These are phyloP conservation scores for Serpula lacrymans DNA, from an alignment of 768 basidiomycete species.

Conservation along the genomic window DNA sequence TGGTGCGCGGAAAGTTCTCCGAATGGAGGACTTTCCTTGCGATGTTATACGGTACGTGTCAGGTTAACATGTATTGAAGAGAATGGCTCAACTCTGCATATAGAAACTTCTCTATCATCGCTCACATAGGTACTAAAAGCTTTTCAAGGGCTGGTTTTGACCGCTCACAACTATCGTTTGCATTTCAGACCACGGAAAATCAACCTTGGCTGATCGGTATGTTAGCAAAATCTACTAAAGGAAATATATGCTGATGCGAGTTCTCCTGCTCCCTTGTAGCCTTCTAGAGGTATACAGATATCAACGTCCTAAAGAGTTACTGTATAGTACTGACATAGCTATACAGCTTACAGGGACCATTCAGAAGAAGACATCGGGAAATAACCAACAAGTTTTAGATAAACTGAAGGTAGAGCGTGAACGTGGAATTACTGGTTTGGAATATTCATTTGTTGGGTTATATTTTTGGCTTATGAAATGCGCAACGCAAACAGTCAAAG, in stretches of 20 bases:
- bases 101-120: constrained; percentile 95
- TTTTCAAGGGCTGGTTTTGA: background rate
- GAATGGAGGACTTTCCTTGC: constrained; percentile 63
- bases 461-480: constrained; percentile 1
- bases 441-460: background rate
- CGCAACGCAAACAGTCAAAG: constrained; percentile 63
- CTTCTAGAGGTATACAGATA: constrained; percentile 71
- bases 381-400: constrained; percentile 84
- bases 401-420: constrained; percentile 97
- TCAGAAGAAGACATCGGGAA: constrained; percentile 53
- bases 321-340: constrained; percentile 9
- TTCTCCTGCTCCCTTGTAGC: constrained; percentile 33
- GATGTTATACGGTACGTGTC: constrained; percentile 60
- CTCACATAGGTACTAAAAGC: constrained; percentile 91
- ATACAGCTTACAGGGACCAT: constrained; percentile 86
- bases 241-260: constrained; percentile 2
- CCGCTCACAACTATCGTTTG: constrained; percentile 6
- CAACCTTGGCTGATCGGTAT: constrained; percentile 84
- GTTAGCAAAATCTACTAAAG: too few relatives aligned
- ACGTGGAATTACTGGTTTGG: constrained; percentile 87
- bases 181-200: constrained; percentile 87
- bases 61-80: background rate
- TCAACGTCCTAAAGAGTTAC: too few relatives aligned
- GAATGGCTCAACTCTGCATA: background rate
- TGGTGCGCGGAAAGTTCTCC: constrained; percentile 32